phyloP scores from a whole-genome alignment of 2,329 filamentous ascomycete species.

The Exophiala viscosa region DNA sequence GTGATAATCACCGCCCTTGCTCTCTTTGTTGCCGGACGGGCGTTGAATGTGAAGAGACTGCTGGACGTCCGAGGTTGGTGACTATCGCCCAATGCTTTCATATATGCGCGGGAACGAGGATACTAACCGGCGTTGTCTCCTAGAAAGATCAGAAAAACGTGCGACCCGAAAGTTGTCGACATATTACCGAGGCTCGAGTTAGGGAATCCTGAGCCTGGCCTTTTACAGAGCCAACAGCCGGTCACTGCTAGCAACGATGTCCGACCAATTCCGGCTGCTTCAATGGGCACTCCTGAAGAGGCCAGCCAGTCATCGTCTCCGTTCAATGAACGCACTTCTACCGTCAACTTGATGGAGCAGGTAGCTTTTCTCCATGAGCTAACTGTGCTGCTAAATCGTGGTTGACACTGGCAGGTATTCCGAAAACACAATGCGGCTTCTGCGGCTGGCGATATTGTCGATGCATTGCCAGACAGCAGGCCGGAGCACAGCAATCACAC shows the following conservation, averaged over 20 bases:
- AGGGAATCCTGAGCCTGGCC: neutral
- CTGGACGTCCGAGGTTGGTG: neutral
- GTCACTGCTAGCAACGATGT: too few relatives aligned
- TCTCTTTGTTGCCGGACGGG: neutral
- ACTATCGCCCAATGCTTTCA: neutral
- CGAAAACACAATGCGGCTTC: neutral
- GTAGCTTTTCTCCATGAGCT: neutral
- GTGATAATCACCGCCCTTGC: neutral
- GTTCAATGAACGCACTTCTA: neutral
- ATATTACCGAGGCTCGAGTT: neutral
- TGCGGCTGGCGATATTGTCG: neutral
- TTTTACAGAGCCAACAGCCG: too few relatives aligned
- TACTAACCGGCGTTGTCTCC: neutral
- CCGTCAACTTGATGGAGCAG: neutral
- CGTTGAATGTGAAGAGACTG: neutral
- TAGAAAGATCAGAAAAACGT: neutral
- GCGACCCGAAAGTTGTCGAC: neutral
- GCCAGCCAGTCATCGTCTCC: neutral
- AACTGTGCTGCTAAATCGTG: neutral
- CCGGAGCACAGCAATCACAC: neutral
- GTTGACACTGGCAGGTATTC: neutral
- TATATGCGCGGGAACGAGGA: neutral
- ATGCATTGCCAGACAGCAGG: neutral
- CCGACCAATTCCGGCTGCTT: too few relatives aligned
- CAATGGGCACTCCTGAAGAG: too few relatives aligned